Evolutionary conservation across 148 eudicot genomes (phyloP), one percentile per base, ranked within the genome.

Genomic region (Rhododendron henanense): DNA sequence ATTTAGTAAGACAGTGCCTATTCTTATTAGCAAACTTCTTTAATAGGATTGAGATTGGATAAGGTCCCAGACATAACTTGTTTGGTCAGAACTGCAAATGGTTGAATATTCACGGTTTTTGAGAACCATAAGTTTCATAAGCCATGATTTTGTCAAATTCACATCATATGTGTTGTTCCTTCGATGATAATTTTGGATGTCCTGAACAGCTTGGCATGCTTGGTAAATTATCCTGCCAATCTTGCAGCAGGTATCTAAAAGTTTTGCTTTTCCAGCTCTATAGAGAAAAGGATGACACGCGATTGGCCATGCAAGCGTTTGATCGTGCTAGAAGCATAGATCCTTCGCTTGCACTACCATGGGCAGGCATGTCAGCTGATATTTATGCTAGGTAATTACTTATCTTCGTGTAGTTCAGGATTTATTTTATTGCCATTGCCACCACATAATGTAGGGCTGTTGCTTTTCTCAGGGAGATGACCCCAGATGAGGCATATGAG

Each of bases 311-410:
- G 79, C 93, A 90, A 86, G 98, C 99, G 39, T 97, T 95, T 93
- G 98, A 97, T 79, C 95, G 94, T 92, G 98, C 99, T 80, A 91
- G 99, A 86, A 95, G 99, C 91, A 97, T 97, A 90, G 99, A 97
- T 93, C 99, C 99, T 85, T 97, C 96, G 41, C 95, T 97, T 87
- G 93, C 99, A 61, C 90, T 95, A 87, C 99, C 99, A 82, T 97
- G 99, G 99, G 98, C 99, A 50, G 99, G 99, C 91, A 97, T 95
- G 98, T 90, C 99, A 75, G 94, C 96, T 85, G 96, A 95, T 90
- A 87, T 87, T 81, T 87, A 50, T 89, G 84, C 90, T 78, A 91
- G 98, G 99, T 93, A 90, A 84, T 44, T 86, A 79, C 53, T 78
- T 81, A 69, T 82, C 71, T 78, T 79, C 25, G 33, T 74, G 21